Evolutionary conservation across 768 basidiomycete species (phyloP), one percentile per base, ranked within the genome.

Genomic region (Cyclocybe cylindracea): DNA sequence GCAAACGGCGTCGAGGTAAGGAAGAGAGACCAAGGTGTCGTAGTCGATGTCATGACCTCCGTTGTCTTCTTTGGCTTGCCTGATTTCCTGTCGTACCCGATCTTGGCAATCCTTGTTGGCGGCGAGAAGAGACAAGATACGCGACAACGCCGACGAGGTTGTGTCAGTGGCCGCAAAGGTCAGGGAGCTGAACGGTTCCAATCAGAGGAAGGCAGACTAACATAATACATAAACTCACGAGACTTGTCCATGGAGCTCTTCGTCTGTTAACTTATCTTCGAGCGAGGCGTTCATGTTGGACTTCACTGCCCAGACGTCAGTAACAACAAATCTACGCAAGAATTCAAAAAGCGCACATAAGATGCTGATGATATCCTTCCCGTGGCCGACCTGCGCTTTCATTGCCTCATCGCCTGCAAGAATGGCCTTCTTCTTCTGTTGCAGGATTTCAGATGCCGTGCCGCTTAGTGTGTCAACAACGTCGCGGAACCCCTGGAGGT

Each of bases 361-460:
- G 29, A 78, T 66, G 49, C 73, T 79, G 55, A 80, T 73, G 16
- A 80, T 68, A 56, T 80, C 78, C 48, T 75, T 76, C 11, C 76
- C 75, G 48, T 67, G 63, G 7, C 67, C 71, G 29, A 74, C 64
- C 48, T 74, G 66, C 13, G 55, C 56, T 9, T 61, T 51, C 2
- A 71, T 57, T 2, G 64, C 69, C 18, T 67, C 65, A 31, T 74
- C 71, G n/a, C 72, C 70, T 33, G 61, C 62, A 10, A 55, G 55
- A 5, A 78, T 46, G 4, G 71, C 64, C 14, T 59, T 58, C 54
- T 70, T 73, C 63, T 76, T 77, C 29, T 57, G 59, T n/a, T 65
- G 48, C 19, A 70, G 71, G 5, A 81, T 71, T 14, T 68, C 58
- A 13, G 61, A 47, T 2, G 77, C 70, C 1, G 68, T 68, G 7